Evolutionary conservation across 2,329 filamentous ascomycete genomes (phyloP), one percentile per base, ranked within the genome.

Genomic region (Daldinia sp.): DNA sequence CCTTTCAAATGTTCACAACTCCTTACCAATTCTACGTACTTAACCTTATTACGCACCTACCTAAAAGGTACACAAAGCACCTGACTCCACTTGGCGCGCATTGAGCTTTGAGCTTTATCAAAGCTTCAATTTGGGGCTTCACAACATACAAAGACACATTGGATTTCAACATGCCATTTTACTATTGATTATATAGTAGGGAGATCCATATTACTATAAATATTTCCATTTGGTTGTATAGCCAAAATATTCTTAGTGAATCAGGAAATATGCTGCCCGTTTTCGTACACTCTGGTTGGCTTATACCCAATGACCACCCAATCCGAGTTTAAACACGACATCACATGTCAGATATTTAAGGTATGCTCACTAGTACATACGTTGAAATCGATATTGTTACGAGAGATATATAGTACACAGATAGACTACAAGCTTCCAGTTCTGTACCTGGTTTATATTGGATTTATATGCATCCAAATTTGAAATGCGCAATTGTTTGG

Each of bases 1-100:
- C 43, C 19, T 39, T 15, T 64, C 49, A 45, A 5, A 25, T 50
- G n/a, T n/a, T n/a, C n/a, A n/a, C n/a, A n/a, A n/a, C n/a, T n/a
- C n/a, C n/a, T n/a, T n/a, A n/a, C n/a, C n/a, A n/a, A n/a, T n/a
- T n/a, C n/a, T n/a, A n/a, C n/a, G n/a, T n/a, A n/a, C n/a, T n/a
- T n/a, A n/a, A n/a, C n/a, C n/a, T n/a, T n/a, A n/a, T n/a, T n/a
- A n/a, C n/a, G n/a, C n/a, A n/a, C n/a, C n/a, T n/a, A n/a, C n/a
- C n/a, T n/a, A n/a, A n/a, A n/a, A n/a, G n/a, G n/a, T n/a, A n/a
- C n/a, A n/a, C n/a, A n/a, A n/a, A n/a, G n/a, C n/a, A n/a, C n/a
- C n/a, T n/a, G n/a, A n/a, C n/a, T n/a, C n/a, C 21, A 45, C n/a
- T 21, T 45, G 27, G 39, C 23, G 39, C 39, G 39, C 21, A n/a